phyloP scores from a whole-genome alignment of 176 grass and related monocot species.

The Avena eriantha region DNA sequence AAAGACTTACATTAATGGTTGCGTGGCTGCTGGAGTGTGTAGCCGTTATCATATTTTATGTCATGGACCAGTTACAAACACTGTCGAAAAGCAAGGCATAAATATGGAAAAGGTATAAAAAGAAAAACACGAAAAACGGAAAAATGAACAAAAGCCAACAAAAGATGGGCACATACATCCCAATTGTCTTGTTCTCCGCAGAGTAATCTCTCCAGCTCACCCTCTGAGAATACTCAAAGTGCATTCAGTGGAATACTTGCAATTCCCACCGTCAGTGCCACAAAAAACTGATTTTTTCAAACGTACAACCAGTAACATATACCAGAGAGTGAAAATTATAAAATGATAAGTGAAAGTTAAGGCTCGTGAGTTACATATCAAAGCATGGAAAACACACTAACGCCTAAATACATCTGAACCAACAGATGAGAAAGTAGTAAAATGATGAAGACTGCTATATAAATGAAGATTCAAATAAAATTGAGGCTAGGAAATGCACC shows the following conservation, averaged over 20 bases:
- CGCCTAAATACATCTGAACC: constrained; percentile 17
- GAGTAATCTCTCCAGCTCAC: constrained; percentile 81
- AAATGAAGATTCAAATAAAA: no score
- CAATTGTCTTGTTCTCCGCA: constrained; percentile 89
- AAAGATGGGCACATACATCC: constrained; percentile 68
- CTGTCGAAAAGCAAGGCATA: constrained; percentile 60
- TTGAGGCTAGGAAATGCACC: no score
- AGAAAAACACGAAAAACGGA: constrained; percentile 40
- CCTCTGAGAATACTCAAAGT: constrained; percentile 82
- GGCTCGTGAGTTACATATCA: constrained; percentile 5
- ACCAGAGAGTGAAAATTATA: constrained; percentile 4
- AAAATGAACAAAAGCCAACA: constrained; percentile 38
- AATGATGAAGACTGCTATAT: no score
- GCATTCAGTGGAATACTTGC: constrained; percentile 79
- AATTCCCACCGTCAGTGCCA: constrained; percentile 26
- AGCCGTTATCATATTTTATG: constrained; percentile 97
- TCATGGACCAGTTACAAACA: constrained; percentile 85
- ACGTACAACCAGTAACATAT: constrained; percentile 10
- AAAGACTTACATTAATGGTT: constrained; percentile 74
- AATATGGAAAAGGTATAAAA: constrained; percentile 34
- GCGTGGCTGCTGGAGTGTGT: constrained; percentile 78
- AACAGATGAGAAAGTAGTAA: constrained; percentile 14
- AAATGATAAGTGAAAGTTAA: constrained; percentile 28
- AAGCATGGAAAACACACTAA: not conserved
- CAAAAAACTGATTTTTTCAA: constrained; percentile 33